Evolutionary conservation across 2,329 filamentous ascomycete species (phyloP).

Genomic region (Seiridium cupressi): DNA sequence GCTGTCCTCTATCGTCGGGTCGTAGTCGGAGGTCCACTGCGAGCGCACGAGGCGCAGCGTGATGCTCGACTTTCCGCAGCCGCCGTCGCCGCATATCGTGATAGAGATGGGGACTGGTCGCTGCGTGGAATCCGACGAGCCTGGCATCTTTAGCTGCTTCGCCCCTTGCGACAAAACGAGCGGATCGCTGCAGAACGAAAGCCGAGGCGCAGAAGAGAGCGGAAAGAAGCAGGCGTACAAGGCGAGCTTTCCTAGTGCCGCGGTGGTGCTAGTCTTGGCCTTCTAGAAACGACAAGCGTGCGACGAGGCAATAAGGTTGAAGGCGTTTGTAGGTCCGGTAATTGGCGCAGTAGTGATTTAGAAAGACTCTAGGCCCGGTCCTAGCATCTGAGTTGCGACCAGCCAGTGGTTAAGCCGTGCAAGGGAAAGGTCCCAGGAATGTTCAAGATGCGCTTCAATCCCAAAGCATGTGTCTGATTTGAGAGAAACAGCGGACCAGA

Average conservation of each 20-base stretch:
- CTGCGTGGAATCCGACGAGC: constrained; percentile 21
- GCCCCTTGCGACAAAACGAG: background rate
- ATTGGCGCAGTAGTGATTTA: too few species aligned
- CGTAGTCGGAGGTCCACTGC: constrained; percentile 82
- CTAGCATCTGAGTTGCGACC: too few species aligned
- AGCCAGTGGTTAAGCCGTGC: too few species aligned
- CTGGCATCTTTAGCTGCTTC: constrained; percentile 6
- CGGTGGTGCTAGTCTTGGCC: background rate
- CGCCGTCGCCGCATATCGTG: constrained; percentile 84
- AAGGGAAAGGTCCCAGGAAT: too few species aligned
- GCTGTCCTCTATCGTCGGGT: constrained; percentile 79
- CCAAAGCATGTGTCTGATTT: too few species aligned
- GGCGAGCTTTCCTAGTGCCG: too few species aligned
- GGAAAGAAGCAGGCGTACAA: background rate
- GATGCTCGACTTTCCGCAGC: constrained; percentile 82
- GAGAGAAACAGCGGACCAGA: background rate
- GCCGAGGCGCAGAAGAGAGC: background rate
- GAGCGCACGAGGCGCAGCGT: constrained; percentile 79
- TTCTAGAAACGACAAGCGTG: background rate
- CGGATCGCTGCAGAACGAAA: background rate
- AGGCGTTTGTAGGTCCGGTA: too few species aligned
- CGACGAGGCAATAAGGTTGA: background rate
- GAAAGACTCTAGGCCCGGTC: too few species aligned
- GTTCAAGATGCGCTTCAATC: too few species aligned
- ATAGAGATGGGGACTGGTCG: constrained; percentile 63